Conservation (phyloP, 83 land plant species). For the Diphasiastrum complanatum region DNA sequence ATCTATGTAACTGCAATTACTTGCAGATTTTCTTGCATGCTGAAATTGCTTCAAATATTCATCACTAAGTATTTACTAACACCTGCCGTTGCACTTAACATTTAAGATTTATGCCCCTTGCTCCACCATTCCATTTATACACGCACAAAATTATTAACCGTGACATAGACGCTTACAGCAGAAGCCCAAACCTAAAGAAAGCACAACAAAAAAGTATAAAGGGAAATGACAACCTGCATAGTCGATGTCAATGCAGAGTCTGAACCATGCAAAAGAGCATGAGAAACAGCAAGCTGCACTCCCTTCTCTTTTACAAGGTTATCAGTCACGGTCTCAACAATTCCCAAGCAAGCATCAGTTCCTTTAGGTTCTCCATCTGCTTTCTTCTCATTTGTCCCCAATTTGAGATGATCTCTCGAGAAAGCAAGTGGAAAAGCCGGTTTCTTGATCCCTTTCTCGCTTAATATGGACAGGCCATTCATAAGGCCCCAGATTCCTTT, state of each 20-base stretch:
- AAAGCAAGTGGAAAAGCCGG: constrained; percentile 52
- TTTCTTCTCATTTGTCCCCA: constrained; percentile 36
- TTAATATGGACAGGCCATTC: constrained; percentile 45
- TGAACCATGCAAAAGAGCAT: constrained; percentile 71
- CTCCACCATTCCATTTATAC: too few species aligned
- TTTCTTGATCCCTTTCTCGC: constrained; percentile 34
- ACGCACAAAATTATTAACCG: too few species aligned
- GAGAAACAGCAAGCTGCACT: constrained; percentile 59
- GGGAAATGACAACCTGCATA: constrained; percentile 59
- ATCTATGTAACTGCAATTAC: too few species aligned
- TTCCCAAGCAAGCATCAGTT: constrained; percentile 13
- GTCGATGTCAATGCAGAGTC: constrained; percentile 53
- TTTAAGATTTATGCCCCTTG: too few species aligned
- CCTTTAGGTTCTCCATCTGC: constrained; percentile 42
- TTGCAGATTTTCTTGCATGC: too few species aligned
- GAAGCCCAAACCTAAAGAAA: background rate
- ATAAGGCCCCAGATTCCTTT: constrained; percentile 75
- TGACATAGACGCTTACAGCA: too few species aligned
- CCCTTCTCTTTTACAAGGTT: constrained; percentile 56
- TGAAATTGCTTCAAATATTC: too few species aligned
- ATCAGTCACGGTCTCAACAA: constrained; percentile 45
- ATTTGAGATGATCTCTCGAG: constrained; percentile 30
- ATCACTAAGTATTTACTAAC: too few species aligned
- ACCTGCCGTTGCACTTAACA: too few species aligned
- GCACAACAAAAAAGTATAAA: background rate